Evolutionary conservation across 2,329 filamentous ascomycete species (phyloP), one percentile per base, ranked within the genome.

Genomic region (Dryadomyces quercus-mongolicae): DNA sequence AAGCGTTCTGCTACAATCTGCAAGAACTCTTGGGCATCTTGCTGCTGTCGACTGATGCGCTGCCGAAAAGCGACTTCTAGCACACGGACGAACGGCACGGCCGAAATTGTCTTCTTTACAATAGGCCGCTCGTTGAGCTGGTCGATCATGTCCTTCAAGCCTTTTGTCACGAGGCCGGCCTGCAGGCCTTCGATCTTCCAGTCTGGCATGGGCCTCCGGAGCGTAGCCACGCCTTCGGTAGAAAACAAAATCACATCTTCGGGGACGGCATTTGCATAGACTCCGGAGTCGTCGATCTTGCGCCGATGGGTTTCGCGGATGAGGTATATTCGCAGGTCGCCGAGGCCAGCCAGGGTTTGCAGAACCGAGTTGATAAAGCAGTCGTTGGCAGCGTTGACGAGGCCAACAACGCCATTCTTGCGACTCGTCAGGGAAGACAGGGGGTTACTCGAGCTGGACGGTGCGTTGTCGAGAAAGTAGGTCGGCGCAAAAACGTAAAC

Each of bases 401-500:
- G 77, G 43, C 93, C 93, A 54, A 97, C 90, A 46, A 94, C 88
- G 56, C 88, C 87, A 65, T 88, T 92, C 70, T 90, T 93, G 62
- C 87, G 83, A 45, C 56, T 56, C 9, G 62, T 62, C 18, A 68
- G 60, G 16, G 63, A 57, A 43, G 58, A 54, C 13, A 60, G 58
- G 13, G 60, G 52, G n/a, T 58, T 58, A 55, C 60, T 59, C 36
- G 62, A 65, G 10, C 71, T 71, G 47, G 78, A 80, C 57, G 84
- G 78, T 55, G 93, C 86, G 65, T 85, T 83, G 70, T 98, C 92
- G 67, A 97, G 85, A 63, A 95, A 88, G 70, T 92, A 97, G 52
- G 91, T 97, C n/a, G 93, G 93, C 9, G 86, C 90, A 70, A 98
- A 97, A 62, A 97, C 92, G 70, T 97, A 98, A 67, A 97, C 88